Percentiles rank a stretch among this genome's conserved stretches.
These are phyloP conservation scores for Zanthoxylum bungeanum DNA, from an alignment of 345 rosid genomes.

Conservation along the genomic window DNA sequence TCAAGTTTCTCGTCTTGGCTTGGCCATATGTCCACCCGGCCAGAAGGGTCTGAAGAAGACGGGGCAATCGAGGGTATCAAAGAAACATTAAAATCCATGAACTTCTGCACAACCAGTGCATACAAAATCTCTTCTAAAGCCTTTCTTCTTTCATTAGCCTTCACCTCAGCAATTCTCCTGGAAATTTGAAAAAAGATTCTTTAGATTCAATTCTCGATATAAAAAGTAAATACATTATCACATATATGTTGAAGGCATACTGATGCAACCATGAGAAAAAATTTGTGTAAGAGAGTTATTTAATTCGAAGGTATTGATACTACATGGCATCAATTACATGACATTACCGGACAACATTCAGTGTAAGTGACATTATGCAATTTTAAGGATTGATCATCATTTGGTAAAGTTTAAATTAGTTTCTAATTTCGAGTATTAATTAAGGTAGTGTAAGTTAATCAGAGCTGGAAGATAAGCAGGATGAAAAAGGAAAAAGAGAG, in stretches of 20 bases:
- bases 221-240: neutral
- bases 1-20: slow-evolving; percentile 63
- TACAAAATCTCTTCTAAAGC: slow-evolving; percentile 85
- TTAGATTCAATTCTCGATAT: too few species aligned
- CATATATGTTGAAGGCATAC: neutral
- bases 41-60: slow-evolving; percentile 49
- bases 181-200: slow-evolving; percentile 6
- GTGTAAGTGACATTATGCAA: too few species aligned
- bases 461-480: neutral
- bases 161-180: slow-evolving; percentile 97
- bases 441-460: neutral
- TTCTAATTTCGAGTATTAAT: neutral
- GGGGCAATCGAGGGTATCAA: slow-evolving; percentile 61
- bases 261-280: too few species aligned
- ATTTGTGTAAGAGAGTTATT: too few species aligned
- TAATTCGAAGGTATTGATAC: too few species aligned
- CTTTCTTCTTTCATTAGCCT: slow-evolving; percentile 79
- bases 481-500: neutral
- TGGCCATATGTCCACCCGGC: slow-evolving; percentile 65
- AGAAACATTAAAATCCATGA: slow-evolving; percentile 85
- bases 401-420: neutral
- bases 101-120: slow-evolving; percentile 85
- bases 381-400: neutral
- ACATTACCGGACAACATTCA: neutral
- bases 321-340: too few species aligned